These are phyloP conservation scores for Noccaea bulbosa DNA, from an alignment of 345 rosid genomes.

Conservation along the genomic window DNA sequence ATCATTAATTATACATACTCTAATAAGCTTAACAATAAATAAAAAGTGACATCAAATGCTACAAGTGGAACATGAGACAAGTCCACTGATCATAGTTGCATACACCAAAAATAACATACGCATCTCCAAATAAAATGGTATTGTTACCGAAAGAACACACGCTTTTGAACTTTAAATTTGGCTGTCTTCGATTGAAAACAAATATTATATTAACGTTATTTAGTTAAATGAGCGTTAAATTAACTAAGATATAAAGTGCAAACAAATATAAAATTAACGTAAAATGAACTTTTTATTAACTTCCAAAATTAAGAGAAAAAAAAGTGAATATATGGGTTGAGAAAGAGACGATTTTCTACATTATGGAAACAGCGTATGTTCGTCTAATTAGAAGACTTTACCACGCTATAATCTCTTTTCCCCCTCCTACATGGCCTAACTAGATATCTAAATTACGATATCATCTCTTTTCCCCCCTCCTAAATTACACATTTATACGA, in stretches of 20 bases:
- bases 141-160: no score
- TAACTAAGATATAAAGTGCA: background rate
- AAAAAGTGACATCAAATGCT: no score
- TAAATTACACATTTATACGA: constrained; percentile 7
- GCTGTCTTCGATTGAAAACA: background rate
- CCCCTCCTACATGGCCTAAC: constrained; percentile 1
- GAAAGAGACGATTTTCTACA: background rate
- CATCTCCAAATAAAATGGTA: no score
- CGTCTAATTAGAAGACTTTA: constrained; percentile 17
- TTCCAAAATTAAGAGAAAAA: background rate
- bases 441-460: constrained; percentile 9
- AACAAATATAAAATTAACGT: background rate
- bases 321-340: background rate
- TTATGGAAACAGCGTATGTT: background rate
- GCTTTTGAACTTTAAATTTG: background rate
- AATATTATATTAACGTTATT: background rate
- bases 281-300: background rate
- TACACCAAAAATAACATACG: no score
- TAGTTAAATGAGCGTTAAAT: background rate
- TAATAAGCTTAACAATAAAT: no score
- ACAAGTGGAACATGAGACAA: no score
- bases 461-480: background rate
- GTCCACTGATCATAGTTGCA: no score
- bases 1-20: no score
- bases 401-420: background rate